These are phyloP conservation scores for Talaromyces sp. DNA, from an alignment of 2,329 filamentous ascomycete species.

Conservation along the genomic window DNA sequence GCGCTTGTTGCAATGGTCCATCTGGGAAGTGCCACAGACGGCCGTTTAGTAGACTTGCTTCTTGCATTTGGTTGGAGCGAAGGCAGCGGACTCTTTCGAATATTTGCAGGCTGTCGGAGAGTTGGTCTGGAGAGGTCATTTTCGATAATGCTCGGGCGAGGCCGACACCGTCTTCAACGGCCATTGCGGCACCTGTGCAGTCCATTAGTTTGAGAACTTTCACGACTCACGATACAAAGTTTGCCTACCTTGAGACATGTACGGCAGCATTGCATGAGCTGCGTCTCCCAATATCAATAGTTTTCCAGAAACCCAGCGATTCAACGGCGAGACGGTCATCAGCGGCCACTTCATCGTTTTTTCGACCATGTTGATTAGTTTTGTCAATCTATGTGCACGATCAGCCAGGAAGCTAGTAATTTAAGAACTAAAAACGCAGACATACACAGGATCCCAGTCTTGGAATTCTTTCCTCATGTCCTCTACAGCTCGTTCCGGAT, in stretches of 20 bases:
- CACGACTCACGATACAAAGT: neutral
- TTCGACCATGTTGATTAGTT: constrained; percentile 51
- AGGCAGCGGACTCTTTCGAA: constrained; percentile 41
- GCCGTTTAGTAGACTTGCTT: constrained; percentile 49
- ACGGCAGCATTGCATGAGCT: constrained; percentile 65
- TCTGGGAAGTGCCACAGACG: constrained; percentile 51
- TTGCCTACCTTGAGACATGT: constrained; percentile 38
- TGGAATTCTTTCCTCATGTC: constrained; percentile 51
- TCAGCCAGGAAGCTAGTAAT: constrained; percentile 13
- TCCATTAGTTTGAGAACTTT: neutral
- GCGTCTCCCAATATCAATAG: constrained; percentile 52
- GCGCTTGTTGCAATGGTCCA: constrained; percentile 43
- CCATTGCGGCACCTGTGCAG: constrained; percentile 65
- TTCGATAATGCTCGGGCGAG: constrained; percentile 44
- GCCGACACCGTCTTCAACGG: constrained; percentile 67
- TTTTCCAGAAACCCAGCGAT: constrained; percentile 43
- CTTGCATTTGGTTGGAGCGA: constrained; percentile 43
- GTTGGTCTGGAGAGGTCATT: constrained; percentile 23
- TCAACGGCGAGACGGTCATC: constrained; percentile 50
- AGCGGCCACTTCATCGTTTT: constrained; percentile 69
- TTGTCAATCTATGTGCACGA: constrained; percentile 24
- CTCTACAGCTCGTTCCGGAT: constrained; percentile 45
- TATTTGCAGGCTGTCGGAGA: constrained; percentile 31
- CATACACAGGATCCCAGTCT: constrained; percentile 61
- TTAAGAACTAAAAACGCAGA: constrained; percentile 24